These are phyloP conservation scores for Chamaecyparis obtusa DNA, from an alignment of 75 land plant species.

Conservation along the genomic window DNA sequence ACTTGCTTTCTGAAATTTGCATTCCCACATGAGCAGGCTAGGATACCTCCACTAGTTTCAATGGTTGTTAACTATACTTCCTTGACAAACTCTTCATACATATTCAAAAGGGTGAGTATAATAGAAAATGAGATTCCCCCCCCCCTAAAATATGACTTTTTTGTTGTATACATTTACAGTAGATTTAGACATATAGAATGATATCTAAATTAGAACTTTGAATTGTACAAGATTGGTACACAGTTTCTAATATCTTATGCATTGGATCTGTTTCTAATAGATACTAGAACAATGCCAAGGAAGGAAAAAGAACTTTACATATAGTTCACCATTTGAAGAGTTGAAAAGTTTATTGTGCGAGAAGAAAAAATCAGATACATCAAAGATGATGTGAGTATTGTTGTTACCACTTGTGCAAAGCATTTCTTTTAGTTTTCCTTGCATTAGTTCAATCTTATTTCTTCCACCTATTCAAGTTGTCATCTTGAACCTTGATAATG, in stretches of 20 bases:
- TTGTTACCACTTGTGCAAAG: no score
- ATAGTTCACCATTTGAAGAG: no score
- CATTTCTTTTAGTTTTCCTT: no score
- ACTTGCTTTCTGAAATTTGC: background rate
- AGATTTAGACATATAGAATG: background rate
- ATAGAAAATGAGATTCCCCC: background rate
- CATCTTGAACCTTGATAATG: background rate
- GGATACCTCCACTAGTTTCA: constrained; percentile 45
- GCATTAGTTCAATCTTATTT: background rate
- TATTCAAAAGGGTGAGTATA: constrained; percentile 69
- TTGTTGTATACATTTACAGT: background rate
- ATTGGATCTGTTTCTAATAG: constrained; percentile 20
- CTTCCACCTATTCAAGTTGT: no score
- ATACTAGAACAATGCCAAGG: constrained; percentile 45
- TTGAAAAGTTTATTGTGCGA: constrained; percentile 38
- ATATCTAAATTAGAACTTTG: background rate
- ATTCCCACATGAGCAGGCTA: constrained; percentile 36
- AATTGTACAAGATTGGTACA: background rate
- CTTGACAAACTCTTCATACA: constrained; percentile 56
- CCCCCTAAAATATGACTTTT: background rate
- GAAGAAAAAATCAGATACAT: constrained; percentile 21
- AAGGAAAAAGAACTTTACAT: constrained; percentile 22
- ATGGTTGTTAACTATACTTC: constrained; percentile 72
- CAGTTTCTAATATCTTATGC: background rate
- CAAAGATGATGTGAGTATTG: constrained; percentile 56